phyloP scores from a whole-genome alignment of 345 rosid species.

The Luvunga scandens region DNA sequence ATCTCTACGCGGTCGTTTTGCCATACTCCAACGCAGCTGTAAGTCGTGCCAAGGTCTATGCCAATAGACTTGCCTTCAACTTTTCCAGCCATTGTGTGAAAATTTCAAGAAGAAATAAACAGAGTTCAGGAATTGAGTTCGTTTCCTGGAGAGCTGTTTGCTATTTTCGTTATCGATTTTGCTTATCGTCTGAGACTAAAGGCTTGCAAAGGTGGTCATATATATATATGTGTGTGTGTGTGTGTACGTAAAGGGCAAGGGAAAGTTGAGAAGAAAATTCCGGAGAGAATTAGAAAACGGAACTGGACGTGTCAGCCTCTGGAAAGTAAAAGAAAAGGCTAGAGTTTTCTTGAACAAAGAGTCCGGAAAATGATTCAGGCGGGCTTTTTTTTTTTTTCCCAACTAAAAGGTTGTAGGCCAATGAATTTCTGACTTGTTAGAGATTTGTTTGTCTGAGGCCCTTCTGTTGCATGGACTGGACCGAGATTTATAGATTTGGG shows the following conservation, averaged over 20 bases:
- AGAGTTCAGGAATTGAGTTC: background rate
- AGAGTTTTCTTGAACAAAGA: background rate
- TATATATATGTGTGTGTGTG: background rate
- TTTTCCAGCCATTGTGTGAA: background rate
- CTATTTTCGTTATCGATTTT: background rate
- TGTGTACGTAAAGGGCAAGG: background rate
- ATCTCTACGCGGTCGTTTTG: slow-evolving; percentile 36
- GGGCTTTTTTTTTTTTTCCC: too few relatives aligned
- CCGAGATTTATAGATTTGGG: too few relatives aligned
- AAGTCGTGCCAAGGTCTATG: slow-evolving; percentile 37
- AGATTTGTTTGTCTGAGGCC: too few relatives aligned
- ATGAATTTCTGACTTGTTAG: too few relatives aligned
- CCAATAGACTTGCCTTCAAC: slow-evolving; percentile 31
- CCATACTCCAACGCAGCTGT: slow-evolving; percentile 40
- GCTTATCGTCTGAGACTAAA: background rate
- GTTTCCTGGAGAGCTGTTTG: background rate
- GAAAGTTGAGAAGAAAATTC: background rate
- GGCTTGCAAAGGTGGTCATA: background rate
- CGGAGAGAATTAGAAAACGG: background rate
- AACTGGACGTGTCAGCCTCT: background rate
- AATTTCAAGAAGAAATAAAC: background rate
- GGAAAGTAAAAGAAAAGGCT: background rate
- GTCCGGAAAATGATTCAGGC: background rate
- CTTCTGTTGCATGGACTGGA: too few relatives aligned
- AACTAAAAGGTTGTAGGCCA: too few relatives aligned